Evolutionary conservation across 1,284 basidiomycete species (phyloP).

Genomic region (Omphalotus olearius): DNA sequence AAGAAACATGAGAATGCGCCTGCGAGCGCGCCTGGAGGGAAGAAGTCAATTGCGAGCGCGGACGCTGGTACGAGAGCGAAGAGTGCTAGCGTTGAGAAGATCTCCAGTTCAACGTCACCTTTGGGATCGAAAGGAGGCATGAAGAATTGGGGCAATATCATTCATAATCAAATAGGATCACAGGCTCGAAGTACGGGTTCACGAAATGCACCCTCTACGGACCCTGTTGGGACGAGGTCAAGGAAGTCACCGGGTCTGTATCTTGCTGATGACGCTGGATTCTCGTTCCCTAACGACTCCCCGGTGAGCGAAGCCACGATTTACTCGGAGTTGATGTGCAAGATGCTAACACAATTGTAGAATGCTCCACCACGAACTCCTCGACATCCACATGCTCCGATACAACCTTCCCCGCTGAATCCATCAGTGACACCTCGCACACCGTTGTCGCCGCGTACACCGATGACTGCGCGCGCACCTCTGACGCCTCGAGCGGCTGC

Average conservation of each 20-base stretch:
- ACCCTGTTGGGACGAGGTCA: neutral
- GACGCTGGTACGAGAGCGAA: neutral
- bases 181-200: conserved; percentile 5
- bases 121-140: neutral
- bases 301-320: neutral
- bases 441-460: neutral
- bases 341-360: neutral
- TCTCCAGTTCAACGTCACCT: neutral
- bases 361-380: neutral
- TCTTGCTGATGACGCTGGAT: neutral
- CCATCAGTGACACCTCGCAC: conserved; percentile 1
- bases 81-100: conserved; percentile 1
- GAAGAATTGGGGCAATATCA: conserved; percentile 4
- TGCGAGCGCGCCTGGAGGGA: conserved; percentile 3
- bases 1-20: neutral
- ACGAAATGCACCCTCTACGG: neutral
- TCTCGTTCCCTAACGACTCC: neutral
- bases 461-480: neutral
- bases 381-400: neutral
- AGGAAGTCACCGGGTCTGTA: conserved; percentile 4
- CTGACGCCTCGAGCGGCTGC: conserved; percentile 3
- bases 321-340: neutral
- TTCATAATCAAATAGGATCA: conserved; percentile 2
- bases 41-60: neutral
- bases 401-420: neutral